Evolutionary conservation across 306 rosid genomes (phyloP).

Genomic region (Trichosanthes truncata): DNA sequence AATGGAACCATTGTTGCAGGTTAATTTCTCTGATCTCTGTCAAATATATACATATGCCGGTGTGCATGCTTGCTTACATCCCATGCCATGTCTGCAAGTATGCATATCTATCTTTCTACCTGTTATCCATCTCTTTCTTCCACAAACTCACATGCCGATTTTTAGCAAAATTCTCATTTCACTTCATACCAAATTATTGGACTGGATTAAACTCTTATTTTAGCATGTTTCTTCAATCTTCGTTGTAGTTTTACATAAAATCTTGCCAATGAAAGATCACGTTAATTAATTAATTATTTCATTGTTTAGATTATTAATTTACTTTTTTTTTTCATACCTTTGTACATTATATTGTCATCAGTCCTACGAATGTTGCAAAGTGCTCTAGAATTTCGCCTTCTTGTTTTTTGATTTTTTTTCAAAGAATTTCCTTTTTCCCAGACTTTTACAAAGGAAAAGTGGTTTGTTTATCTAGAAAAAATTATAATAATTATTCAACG

Average conservation of each 20-base stretch:
- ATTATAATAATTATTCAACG: not conserved
- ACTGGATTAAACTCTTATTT: not conserved
- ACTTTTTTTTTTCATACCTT: not conserved
- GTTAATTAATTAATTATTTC: not conserved
- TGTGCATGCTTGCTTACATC: not conserved
- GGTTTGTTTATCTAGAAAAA: not conserved
- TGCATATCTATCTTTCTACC: not conserved
- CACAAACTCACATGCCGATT: not conserved
- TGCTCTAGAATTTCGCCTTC: not conserved
- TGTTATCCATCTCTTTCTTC: not conserved
- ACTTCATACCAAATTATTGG: not conserved
- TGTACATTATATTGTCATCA: not conserved
- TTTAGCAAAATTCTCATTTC: not conserved
- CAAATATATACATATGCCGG: not conserved
- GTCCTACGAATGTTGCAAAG: not conserved
- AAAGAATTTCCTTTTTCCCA: not conserved
- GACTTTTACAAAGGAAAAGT: not conserved
- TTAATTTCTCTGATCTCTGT: constrained; percentile 18
- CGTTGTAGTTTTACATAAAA: not conserved
- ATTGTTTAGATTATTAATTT: not conserved
- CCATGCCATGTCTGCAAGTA: not conserved
- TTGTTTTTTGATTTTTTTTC: not conserved
- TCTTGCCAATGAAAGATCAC: not conserved
- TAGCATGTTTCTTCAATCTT: not conserved
- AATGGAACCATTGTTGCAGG: constrained; percentile 95